Conservation (phyloP, 2,329 filamentous ascomycete species). For the Ophiocordyceps robertsii region DNA sequence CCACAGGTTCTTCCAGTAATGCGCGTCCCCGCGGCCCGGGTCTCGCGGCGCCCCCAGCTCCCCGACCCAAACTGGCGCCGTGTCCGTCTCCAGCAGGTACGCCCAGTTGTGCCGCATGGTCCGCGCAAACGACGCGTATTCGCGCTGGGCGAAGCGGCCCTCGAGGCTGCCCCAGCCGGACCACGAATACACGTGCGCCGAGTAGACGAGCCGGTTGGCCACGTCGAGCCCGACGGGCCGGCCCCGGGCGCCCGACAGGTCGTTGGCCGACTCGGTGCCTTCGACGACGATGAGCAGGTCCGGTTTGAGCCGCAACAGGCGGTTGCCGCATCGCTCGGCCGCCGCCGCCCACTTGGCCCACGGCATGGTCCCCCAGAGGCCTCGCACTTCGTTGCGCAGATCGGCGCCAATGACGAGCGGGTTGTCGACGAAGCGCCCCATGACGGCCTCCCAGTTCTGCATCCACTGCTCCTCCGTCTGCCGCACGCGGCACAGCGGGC, state of each 20-base stretch:
- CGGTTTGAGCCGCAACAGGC: conserved; percentile 42
- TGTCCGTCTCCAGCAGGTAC: conserved; percentile 36
- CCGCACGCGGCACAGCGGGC: conserved; percentile 42
- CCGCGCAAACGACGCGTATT: conserved; percentile 46
- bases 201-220: conserved; percentile 47
- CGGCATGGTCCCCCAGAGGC: conserved; percentile 54
- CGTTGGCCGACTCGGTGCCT: conserved; percentile 54
- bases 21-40: conserved; percentile 41
- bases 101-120: conserved; percentile 55
- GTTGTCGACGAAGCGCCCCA: conserved; percentile 44
- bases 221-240: conserved; percentile 46
- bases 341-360: conserved; percentile 52
- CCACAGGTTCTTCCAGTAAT: conserved; percentile 54
- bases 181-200: conserved; percentile 56
- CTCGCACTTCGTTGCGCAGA: conserved; percentile 55
- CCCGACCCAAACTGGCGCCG: conserved; percentile 51
- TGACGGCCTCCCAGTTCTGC: conserved; percentile 50
- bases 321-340: conserved; percentile 49
- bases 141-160: conserved; percentile 45
- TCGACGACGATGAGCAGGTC: conserved; percentile 57
- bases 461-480: conserved; percentile 57
- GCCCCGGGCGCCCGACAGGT: conserved; percentile 39
- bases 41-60: conserved; percentile 47
- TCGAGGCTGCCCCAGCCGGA: conserved; percentile 52
- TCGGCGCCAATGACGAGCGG: conserved; percentile 52